Evolutionary conservation across 2,329 filamentous ascomycete genomes (phyloP), one percentile per base, ranked within the genome.

Genomic region (Lecanicillium sp.): DNA sequence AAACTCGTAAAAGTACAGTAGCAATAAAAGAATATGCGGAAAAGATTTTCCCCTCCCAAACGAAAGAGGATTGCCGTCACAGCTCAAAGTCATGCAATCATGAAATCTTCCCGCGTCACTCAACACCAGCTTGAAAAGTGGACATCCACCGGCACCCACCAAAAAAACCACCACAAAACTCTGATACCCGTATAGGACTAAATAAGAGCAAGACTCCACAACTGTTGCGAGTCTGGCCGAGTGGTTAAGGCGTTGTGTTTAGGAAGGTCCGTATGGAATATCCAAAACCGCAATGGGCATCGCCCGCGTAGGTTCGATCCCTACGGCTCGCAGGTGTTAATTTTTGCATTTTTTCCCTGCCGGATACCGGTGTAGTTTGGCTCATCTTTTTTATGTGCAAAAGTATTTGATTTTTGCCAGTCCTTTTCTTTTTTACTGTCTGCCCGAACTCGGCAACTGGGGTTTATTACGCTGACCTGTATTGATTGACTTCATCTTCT

Each of bases 201-300:
- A 39, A 32, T 38, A 36, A 41, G 19, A 2, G 3, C 39, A 5
- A 1, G 2, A 15, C 5, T 15, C 14, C 21, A 44, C 15, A 10
- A 20, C 20, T 19, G 19, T 37, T 32, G 68, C 64, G 61, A 67
- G 63, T 69, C 60, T 75, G 71, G 72, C 71, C 71, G 72, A 75
- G 72, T 74, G 72, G 72, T 74, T 74, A 75, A 73, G 72, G 72
- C 72, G 72, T 68, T 72, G 70, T 72, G 71, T 75, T 75, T 75
- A 74, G 72, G 72, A 45, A 23, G 38, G 49, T 45, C 45, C 41
- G 52, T 27, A 44, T 32, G 44, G 32, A 48, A 45, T 48, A 52
- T 50, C 48, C 55, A 59, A 54, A 63, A 60, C 65, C 65, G 65
- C 66, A 67, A 64, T 67, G 65, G 63, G 64, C 61, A 63, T 60